Percentiles rank a stretch among this genome's conserved stretches.
These are phyloP conservation scores for Aethionema arabicum DNA, from an alignment of 345 rosid genomes.

Conservation along the genomic window DNA sequence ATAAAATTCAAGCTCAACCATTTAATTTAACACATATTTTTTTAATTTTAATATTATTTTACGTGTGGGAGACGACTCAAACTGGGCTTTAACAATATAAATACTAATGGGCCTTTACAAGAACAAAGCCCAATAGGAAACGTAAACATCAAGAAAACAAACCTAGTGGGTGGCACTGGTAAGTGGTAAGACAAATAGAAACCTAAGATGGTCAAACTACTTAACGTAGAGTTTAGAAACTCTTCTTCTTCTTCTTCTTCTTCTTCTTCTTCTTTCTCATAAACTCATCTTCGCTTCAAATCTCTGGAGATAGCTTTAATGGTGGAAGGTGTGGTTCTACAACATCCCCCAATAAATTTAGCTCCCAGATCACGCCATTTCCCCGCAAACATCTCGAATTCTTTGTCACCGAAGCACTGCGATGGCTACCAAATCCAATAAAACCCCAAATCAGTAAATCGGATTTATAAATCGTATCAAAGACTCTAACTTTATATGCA, in stretches of 20 bases:
- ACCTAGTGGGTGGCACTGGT: not conserved
- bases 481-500: not conserved
- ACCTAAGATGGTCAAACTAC: slow-evolving; percentile 19
- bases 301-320: slow-evolving; percentile 61
- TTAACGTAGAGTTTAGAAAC: not conserved
- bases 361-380: slow-evolving; percentile 85
- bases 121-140: slow-evolving; percentile 24
- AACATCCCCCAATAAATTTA: slow-evolving; percentile 86
- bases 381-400: slow-evolving; percentile 58
- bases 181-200: not conserved
- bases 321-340: slow-evolving; percentile 77
- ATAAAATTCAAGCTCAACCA: no score
- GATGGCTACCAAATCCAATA: slow-evolving; percentile 57
- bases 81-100: no score
- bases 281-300: slow-evolving; percentile 43
- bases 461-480: not conserved
- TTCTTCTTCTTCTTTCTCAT: slow-evolving; percentile 16
- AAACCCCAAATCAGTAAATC: slow-evolving; percentile 1
- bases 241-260: slow-evolving; percentile 17
- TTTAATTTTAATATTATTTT: no score
- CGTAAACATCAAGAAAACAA: slow-evolving; percentile 27
- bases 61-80: no score
- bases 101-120: not conserved
- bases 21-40: no score
- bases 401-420: slow-evolving; percentile 61